Conservation (phyloP, 2,329 filamentous ascomycete genomes). For the Biscogniauxia marginata region DNA sequence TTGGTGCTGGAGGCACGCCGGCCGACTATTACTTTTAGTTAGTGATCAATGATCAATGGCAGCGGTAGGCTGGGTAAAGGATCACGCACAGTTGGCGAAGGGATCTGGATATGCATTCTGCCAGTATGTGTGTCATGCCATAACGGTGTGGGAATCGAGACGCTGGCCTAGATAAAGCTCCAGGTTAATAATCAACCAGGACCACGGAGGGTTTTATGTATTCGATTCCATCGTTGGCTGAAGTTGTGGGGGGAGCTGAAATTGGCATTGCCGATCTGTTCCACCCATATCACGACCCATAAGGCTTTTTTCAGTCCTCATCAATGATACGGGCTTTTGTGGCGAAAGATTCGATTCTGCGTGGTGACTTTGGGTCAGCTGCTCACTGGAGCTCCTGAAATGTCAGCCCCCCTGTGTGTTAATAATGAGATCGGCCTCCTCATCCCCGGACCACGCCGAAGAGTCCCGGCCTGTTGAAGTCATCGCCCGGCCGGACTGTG, state of each 20-base stretch:
- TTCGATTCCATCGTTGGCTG: not conserved
- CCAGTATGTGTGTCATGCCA: not conserved
- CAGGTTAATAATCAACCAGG: not conserved
- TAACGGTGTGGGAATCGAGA: not conserved
- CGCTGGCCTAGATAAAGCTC: not conserved
- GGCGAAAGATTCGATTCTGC: not conserved
- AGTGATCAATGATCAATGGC: not conserved
- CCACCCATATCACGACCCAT: not conserved
- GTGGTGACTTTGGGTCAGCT: not conserved
- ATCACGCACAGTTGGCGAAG: not conserved
- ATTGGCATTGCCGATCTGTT: not conserved
- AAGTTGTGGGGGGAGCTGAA: not conserved
- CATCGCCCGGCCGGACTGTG: not conserved
- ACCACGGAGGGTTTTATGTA: not conserved
- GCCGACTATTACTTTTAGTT: not conserved
- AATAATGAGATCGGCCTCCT: not conserved
- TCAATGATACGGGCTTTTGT: not conserved
- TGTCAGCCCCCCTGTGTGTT: not conserved
- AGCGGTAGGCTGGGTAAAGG: not conserved
- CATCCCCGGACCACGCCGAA: not conserved
- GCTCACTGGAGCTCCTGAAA: not conserved
- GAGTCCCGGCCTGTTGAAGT: not conserved
- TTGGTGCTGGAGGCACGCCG: not conserved
- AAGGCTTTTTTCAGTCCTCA: not conserved
- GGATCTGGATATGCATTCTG: constrained; percentile 1